Evolutionary conservation across 352 stramenopile species (phyloP), one percentile per base, ranked within the genome.

Genomic region (Pythium sukuiense): DNA sequence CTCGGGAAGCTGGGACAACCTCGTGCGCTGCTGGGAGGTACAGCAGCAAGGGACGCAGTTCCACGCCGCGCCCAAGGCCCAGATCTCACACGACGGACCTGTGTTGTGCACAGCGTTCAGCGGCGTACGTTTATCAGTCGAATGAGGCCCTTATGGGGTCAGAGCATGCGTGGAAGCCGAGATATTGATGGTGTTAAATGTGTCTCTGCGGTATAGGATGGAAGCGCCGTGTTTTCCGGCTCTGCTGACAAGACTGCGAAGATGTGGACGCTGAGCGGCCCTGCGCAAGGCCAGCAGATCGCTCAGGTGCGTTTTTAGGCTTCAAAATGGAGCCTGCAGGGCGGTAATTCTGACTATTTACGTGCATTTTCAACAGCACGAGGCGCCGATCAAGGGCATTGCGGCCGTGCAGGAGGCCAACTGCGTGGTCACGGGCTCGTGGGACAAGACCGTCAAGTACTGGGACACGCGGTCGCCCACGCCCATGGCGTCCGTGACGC

Each of bases 391-490:
- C 69, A 91, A 93, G 65, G 81, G 73, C 43, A 95, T 98, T 37
- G 74, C 78, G 6, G 92, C 89, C 39, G 81, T 98, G 57, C 76
- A 81, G 39, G 80, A 93, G 30, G 80, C 78, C 46, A 97, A 93
- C 55, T 87, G 97, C 60, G 92, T 99, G 58, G 91, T 97, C 20
- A 98, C 90, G 18, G 96, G 90, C n/a, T 91, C 85, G 60, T 98
- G 94, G 93, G 92, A 98, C 81, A 96, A 97, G 61, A 97, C 92
- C 50, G 63, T 99, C 61, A 98, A 98, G 83, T 99, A 98, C 76
- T 99, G 97, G 97, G 96, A 99, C 74, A 95, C 85, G 37, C 78
- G 96, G 43, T 88, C 82, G 67, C 89, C 91, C 6, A 97, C 86
- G 52, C 86, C 96, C 16, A 96, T 93, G 59, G 89, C 83, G 18